Evolutionary conservation across 2,329 filamentous ascomycete genomes (phyloP).

Genomic region (Xylariaceae sp.): DNA sequence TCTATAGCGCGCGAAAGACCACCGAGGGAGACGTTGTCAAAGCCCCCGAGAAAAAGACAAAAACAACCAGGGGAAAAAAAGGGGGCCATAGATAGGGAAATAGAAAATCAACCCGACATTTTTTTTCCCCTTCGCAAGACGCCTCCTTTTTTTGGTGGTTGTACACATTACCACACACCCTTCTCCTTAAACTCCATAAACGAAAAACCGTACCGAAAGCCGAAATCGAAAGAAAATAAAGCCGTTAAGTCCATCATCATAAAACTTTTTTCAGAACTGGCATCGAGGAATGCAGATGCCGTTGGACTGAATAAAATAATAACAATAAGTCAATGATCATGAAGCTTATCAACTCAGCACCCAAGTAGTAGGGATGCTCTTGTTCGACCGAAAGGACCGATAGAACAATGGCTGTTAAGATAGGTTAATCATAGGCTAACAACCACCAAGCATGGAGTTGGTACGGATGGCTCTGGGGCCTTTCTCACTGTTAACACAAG

Average conservation of each 20-base stretch:
- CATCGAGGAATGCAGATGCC: too few relatives aligned
- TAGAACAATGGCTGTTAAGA: too few relatives aligned
- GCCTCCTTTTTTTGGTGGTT: conserved; percentile 13
- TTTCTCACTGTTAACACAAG: conserved; percentile 11
- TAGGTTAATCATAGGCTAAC: neutral
- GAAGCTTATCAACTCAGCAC: too few relatives aligned
- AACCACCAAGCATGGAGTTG: conserved; percentile 16
- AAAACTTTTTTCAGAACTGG: too few relatives aligned
- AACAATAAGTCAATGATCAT: too few relatives aligned
- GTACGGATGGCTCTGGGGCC: conserved; percentile 21
- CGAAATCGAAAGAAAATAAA: neutral
- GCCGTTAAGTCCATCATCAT: too few relatives aligned
- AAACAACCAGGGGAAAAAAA: neutral
- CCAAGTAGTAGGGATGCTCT: too few relatives aligned
- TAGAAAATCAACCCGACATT: neutral
- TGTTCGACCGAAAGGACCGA: too few relatives aligned
- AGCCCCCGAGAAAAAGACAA: neutral
- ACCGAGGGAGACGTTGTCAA: neutral
- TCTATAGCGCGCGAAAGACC: neutral
- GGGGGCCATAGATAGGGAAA: neutral
- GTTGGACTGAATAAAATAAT: too few relatives aligned
- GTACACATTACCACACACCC: neutral
- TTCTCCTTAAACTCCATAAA: conserved; percentile 13
- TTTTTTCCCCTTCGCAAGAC: conserved; percentile 6
- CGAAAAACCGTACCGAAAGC: conserved; percentile 7